A percentile compares a stretch with the other conserved stretches of the same genome.
These are phyloP conservation scores for Onygenales sp. DNA, from an alignment of 2,329 filamentous ascomycete species.

Conservation along the genomic window DNA sequence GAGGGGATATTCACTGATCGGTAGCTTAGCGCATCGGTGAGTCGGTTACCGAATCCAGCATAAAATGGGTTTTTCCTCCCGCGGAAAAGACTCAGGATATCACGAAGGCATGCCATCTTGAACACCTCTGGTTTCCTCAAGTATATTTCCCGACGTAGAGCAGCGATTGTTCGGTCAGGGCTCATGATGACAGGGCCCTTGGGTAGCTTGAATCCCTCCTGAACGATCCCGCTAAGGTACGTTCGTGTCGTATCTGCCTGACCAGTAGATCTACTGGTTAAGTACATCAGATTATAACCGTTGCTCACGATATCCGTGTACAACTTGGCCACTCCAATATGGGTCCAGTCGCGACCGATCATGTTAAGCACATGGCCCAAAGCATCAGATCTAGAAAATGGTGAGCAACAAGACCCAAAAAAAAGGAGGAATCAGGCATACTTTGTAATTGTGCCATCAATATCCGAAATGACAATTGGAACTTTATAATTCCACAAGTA, in stretches of 20 bases:
- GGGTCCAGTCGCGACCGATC: constrained; percentile 97
- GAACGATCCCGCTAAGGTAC: constrained; percentile 80
- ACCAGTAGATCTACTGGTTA: constrained; percentile 87
- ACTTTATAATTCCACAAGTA: constrained; percentile 87
- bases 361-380: constrained; percentile 90
- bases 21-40: constrained; percentile 94
- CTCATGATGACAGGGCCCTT: constrained; percentile 90
- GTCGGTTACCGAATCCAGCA: constrained; percentile 89
- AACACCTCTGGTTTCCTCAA: constrained; percentile 95
- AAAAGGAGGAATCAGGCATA: constrained; percentile 15
- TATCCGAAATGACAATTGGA: constrained; percentile 95
- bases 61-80: constrained; percentile 77
- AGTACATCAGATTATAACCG: constrained; percentile 97
- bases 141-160: constrained; percentile 83
- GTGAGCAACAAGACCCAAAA: not conserved
- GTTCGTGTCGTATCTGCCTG: constrained; percentile 83
- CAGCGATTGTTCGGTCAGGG: constrained; percentile 89
- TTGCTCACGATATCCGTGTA: constrained; percentile 94
- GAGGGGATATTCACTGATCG: constrained; percentile 91
- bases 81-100: constrained; percentile 83
- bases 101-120: constrained; percentile 96
- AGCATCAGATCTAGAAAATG: constrained; percentile 57
- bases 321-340: constrained; percentile 89
- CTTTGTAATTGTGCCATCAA: constrained; percentile 98
- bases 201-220: constrained; percentile 78